These are phyloP conservation scores for Dicorynia guianensis DNA, from an alignment of 306 rosid genomes.

Conservation along the genomic window DNA sequence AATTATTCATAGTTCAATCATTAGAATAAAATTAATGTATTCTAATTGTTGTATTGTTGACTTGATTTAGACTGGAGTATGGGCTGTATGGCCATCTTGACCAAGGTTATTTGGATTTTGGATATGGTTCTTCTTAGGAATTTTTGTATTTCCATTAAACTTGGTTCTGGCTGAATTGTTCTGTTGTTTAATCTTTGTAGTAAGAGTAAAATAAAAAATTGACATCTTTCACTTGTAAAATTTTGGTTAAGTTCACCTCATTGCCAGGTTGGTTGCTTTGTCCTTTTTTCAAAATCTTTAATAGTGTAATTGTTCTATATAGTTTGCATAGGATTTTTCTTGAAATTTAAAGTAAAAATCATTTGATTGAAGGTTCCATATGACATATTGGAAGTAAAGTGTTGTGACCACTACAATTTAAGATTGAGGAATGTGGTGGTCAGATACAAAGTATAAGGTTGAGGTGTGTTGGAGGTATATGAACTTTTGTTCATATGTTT, in stretches of 20 bases:
- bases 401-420: not conserved
- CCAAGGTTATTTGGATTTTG: not conserved
- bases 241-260: not conserved
- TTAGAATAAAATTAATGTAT: not conserved
- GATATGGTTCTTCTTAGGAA: not conserved
- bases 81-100: too few species aligned
- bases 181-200: not conserved
- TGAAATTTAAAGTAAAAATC: too few species aligned
- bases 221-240: not conserved
- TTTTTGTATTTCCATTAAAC: constrained; percentile 1
- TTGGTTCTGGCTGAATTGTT: not conserved
- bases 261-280: not conserved
- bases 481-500: constrained; percentile 15
- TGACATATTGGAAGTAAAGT: not conserved
- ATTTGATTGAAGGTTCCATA: not conserved
- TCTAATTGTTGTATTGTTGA: too few species aligned
- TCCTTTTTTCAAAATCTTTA: not conserved
- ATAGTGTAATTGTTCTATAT: not conserved
- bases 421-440: not conserved
- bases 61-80: too few species aligned
- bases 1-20: not conserved
- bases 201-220: not conserved
- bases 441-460: not conserved
- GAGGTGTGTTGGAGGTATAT: not conserved
- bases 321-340: not conserved